Conservation (phyloP, 495 filamentous ascomycete species). For the Penicillium paradoxum region DNA sequence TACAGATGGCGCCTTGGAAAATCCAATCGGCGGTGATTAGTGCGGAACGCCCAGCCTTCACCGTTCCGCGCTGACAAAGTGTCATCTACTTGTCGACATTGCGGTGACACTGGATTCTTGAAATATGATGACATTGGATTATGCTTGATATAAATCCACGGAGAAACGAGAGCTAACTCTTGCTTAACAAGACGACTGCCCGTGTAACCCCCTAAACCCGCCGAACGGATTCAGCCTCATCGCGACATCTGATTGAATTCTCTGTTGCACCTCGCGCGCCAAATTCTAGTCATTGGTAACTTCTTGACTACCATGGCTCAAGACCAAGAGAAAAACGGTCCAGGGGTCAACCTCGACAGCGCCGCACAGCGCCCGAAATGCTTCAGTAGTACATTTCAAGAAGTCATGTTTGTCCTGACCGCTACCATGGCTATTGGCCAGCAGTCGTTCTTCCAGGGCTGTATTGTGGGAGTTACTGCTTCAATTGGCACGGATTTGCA, state of each 20-base stretch:
- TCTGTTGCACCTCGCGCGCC: background rate
- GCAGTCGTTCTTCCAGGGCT: slow-evolving; percentile 54
- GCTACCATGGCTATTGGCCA: slow-evolving; percentile 67
- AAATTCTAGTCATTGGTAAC: background rate
- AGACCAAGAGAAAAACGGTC: slow-evolving; percentile 15
- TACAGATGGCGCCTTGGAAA: too few relatives aligned
- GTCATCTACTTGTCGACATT: background rate
- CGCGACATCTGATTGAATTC: background rate
- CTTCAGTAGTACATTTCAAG: slow-evolving; percentile 59
- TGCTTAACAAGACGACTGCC: background rate
- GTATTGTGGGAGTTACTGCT: slow-evolving; percentile 57
- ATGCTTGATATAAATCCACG: background rate
- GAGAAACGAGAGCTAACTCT: background rate
- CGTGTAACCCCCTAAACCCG: background rate
- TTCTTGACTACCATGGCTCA: background rate
- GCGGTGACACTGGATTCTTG: background rate
- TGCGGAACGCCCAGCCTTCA: background rate
- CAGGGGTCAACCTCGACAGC: slow-evolving; percentile 7
- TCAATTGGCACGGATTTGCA: slow-evolving; percentile 56
- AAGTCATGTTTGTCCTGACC: slow-evolving; percentile 62
- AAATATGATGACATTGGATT: background rate
- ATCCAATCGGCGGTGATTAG: background rate
- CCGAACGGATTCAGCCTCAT: background rate
- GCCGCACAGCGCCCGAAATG: slow-evolving; percentile 43
- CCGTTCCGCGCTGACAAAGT: background rate